Evolutionary conservation across 2,329 filamentous ascomycete genomes (phyloP), one percentile per base, ranked within the genome.

Genomic region (Diaporthe batatas): DNA sequence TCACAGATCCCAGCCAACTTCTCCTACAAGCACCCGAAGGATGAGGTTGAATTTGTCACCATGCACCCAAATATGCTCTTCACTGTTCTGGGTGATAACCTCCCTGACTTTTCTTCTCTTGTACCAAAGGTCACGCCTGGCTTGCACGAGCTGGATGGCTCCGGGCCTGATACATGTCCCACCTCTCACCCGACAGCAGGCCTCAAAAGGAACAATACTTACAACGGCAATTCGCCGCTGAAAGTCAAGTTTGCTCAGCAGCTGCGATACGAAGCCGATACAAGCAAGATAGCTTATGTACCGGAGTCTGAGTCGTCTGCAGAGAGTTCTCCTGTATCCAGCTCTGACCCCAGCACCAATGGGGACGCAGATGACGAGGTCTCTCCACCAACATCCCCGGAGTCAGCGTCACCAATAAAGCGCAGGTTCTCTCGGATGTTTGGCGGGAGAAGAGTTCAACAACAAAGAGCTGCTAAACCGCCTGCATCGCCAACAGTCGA

Each of bases 1-100:
- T 74, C 75, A n/a, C 74, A 75, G 32, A 59, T 79, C 34, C 47
- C 72, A 5, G 23, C n/a, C 14, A 21, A 10, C 18, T 71, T 71
- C 25, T 5, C 58, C 8, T 73, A 73, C 29, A 42, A 71, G 7
- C 68, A 73, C 16, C 68, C 72, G 0, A 64, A 7, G 21, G 34
- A 44, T 16, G 72, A 67, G 39, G 53, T 73, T 0, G 72, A 54
- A 4, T 73, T 68, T 18, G 32, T 71, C 53, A 64, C 23, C 32
- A 25, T 39, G 0, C 72, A 73, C 6, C 59, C 72, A 8, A 64
- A 6, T 0, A n/a, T 73, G 3, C n/a, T 73, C 1, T 12, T 34
- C 47, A 58, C 16, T 29, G 23, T 71, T 7, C 53, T 73, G 1
- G 72, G 72, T 1, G 53, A 71, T 3, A 32, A 68, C 5, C 16